Conservation (phyloP, 2,329 filamentous ascomycete species). For the Beauveria medogensis region DNA sequence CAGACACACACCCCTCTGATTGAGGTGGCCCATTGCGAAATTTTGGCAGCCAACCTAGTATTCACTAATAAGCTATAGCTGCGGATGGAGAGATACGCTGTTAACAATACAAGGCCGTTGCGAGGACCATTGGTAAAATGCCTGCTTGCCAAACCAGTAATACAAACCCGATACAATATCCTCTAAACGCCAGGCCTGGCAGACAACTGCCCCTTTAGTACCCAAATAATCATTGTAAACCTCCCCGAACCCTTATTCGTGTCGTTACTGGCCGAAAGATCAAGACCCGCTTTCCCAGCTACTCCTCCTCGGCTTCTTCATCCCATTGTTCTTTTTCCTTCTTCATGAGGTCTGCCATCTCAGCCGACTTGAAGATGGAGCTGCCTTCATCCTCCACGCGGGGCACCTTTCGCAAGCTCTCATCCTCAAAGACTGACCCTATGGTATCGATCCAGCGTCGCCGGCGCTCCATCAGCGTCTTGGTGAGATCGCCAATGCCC, state of each 20-base stretch:
- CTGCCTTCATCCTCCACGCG: conserved; percentile 53
- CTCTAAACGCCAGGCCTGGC: conserved; percentile 1
- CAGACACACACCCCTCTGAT: background rate
- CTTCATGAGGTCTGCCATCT: conserved; percentile 67
- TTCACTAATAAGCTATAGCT: background rate
- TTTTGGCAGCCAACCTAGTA: background rate
- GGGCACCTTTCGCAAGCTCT: conserved; percentile 66
- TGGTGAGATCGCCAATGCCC: conserved; percentile 83
- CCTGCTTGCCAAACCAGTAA: background rate
- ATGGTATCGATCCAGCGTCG: conserved; percentile 87
- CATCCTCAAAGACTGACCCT: conserved; percentile 81
- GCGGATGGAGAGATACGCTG: background rate
- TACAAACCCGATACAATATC: background rate
- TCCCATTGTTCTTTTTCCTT: conserved; percentile 75
- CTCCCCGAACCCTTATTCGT: background rate
- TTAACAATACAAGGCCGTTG: background rate
- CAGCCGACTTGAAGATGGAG: conserved; percentile 63
- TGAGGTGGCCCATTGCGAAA: background rate
- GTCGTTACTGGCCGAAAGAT: background rate
- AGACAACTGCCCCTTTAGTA: background rate
- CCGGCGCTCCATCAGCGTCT: conserved; percentile 85
- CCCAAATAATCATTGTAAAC: background rate
- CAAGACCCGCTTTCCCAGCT: conserved; percentile 9
- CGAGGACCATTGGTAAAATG: background rate
- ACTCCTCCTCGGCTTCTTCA: conserved; percentile 65